These are phyloP conservation scores for Plectosphaerella plurivora DNA, from an alignment of 2,329 filamentous ascomycete genomes.

Conservation along the genomic window DNA sequence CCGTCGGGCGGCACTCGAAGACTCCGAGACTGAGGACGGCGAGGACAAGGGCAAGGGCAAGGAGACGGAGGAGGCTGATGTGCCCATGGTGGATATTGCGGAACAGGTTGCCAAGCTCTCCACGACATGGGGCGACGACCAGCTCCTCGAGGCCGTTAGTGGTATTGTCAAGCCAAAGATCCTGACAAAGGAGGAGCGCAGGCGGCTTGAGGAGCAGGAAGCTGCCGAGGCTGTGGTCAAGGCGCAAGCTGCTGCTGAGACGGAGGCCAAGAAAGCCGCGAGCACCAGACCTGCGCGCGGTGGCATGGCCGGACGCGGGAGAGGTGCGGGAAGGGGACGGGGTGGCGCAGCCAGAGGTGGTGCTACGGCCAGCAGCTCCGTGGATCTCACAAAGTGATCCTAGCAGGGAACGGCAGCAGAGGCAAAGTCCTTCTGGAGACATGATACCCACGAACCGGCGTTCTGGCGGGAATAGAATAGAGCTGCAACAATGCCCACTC, in stretches of 20 bases:
- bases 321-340: slow-evolving; percentile 15
- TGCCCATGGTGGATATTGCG: slow-evolving; percentile 19
- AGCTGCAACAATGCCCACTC: neutral
- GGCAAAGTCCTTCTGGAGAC: neutral
- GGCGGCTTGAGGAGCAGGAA: slow-evolving; percentile 18
- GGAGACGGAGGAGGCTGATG: slow-evolving; percentile 15
- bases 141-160: slow-evolving; percentile 41
- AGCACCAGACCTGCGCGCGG: slow-evolving; percentile 9
- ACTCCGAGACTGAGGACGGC: slow-evolving; percentile 14
- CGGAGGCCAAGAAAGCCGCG: slow-evolving; percentile 20
- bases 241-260: slow-evolving; percentile 14
- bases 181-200: slow-evolving; percentile 10
- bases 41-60: slow-evolving; percentile 15
- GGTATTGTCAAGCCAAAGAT: slow-evolving; percentile 30
- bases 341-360: slow-evolving; percentile 19
- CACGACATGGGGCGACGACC: slow-evolving; percentile 37
- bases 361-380: slow-evolving; percentile 6
- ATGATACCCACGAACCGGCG: neutral
- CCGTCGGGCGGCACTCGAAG: neutral
- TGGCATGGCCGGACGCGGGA: slow-evolving; percentile 2
- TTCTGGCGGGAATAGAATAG: neutral
- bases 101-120: slow-evolving; percentile 32
- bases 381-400: slow-evolving; percentile 11
- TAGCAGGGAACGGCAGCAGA: too few species aligned
- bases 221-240: slow-evolving; percentile 7